phyloP scores from a whole-genome alignment of 192 early-diverging fungal genomes.

The Podila clonocystis region DNA sequence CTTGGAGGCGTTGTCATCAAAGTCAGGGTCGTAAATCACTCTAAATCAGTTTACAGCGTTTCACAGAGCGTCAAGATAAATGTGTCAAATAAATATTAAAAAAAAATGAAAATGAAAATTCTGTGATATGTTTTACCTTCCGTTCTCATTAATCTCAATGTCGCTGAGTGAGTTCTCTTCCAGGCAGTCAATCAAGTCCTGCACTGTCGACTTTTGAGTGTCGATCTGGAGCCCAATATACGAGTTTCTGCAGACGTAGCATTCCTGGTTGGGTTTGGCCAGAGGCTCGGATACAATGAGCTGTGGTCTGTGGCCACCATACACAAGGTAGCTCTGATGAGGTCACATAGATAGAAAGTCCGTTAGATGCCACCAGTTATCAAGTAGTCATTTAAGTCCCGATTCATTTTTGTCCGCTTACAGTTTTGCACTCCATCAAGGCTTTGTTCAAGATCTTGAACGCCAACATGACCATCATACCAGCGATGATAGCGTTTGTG shows the following conservation, averaged over 20 bases:
- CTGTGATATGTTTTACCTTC: conserved; percentile 54
- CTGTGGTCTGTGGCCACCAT: conserved; percentile 65
- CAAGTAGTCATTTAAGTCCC: no score
- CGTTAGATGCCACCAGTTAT: no score
- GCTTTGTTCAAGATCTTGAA: conserved; percentile 74
- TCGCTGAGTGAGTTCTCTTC: conserved; percentile 65
- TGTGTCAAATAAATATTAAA: not conserved
- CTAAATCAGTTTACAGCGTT: conserved; percentile 38
- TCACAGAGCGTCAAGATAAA: not conserved
- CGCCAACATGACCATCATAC: conserved; percentile 91
- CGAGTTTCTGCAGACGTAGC: conserved; percentile 77
- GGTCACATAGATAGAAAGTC: not conserved
- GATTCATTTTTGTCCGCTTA: conserved; percentile 17
- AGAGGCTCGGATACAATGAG: conserved; percentile 72
- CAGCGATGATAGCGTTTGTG: conserved; percentile 96
- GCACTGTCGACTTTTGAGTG: conserved; percentile 66
- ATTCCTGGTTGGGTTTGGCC: conserved; percentile 75
- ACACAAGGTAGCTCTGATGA: conserved; percentile 66
- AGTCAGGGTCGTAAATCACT: conserved; percentile 90
- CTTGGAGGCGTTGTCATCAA: conserved; percentile 78
- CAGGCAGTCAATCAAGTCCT: conserved; percentile 67
- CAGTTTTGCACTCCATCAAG: conserved; percentile 63
- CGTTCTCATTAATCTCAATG: conserved; percentile 67
- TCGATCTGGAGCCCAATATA: conserved; percentile 72
- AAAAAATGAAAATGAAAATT: not conserved